Percentiles rank a stretch among this genome's conserved stretches.
Conservation (phyloP, 345 rosid species). For the Eucalyptus tenuipes region DNA sequence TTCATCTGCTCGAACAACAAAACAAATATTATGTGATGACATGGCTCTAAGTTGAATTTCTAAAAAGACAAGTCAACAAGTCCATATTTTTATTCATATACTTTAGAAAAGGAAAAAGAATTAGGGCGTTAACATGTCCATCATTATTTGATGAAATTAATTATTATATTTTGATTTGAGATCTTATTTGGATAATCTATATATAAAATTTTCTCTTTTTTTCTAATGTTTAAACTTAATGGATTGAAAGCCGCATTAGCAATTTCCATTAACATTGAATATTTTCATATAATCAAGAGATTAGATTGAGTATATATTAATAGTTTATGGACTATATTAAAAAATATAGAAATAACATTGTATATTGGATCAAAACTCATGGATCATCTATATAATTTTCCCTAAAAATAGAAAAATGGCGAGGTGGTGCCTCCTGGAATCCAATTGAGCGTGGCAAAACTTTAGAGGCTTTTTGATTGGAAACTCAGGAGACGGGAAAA, state of each 20-base stretch:
- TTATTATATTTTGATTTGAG: too few relatives aligned
- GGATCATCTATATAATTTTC: neutral
- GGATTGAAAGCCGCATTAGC: neutral
- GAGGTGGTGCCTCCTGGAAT: neutral
- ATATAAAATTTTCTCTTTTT: neutral
- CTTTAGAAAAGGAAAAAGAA: neutral
- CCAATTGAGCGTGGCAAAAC: neutral
- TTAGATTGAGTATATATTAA: neutral
- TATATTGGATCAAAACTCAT: neutral
- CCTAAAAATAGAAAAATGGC: neutral
- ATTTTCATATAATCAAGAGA: neutral
- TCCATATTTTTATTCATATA: neutral
- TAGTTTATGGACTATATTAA: neutral
- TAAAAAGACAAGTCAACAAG: neutral
- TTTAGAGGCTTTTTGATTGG: neutral
- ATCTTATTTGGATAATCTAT: neutral
- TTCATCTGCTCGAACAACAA: neutral
- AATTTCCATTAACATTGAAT: neutral
- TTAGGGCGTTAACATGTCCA: neutral
- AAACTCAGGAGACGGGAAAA: neutral
- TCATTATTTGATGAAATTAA: neutral
- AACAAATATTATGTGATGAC: neutral
- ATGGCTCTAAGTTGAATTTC: neutral
- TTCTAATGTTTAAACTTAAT: neutral
- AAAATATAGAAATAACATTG: fast-evolving